Conservation (phyloP, 2,329 filamentous ascomycete genomes). For the Gnomoniopsis sp. region DNA sequence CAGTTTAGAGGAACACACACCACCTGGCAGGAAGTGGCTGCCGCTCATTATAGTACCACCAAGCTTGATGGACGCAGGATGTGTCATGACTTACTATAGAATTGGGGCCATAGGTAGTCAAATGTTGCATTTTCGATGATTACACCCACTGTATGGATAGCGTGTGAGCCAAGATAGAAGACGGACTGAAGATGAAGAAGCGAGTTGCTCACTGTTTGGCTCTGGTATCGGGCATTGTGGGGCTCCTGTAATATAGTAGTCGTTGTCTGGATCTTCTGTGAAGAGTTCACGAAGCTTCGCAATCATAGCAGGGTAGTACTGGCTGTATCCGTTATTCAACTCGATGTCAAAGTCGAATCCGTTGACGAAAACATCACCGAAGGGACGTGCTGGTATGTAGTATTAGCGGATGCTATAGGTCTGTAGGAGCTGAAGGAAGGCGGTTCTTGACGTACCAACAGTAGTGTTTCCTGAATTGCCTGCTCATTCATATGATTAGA, state of each 20-base stretch:
- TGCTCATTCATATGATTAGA: neutral
- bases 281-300: constrained; percentile 30
- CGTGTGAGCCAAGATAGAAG: neutral
- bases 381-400: constrained; percentile 27
- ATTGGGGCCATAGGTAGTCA: constrained; percentile 42
- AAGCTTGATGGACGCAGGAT: too few relatives aligned
- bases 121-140: constrained; percentile 35
- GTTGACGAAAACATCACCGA: constrained; percentile 40
- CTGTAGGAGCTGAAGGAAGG: neutral
- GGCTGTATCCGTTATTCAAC: constrained; percentile 29
- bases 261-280: constrained; percentile 28
- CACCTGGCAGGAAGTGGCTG: neutral
- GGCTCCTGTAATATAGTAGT: constrained; percentile 42
- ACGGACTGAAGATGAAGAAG: neutral
- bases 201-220: constrained; percentile 27
- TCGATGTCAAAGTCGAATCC: constrained; percentile 44
- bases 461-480: constrained; percentile 28
- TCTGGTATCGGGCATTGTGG: constrained; percentile 45
- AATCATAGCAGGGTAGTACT: constrained; percentile 30
- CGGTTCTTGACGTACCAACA: constrained; percentile 11
- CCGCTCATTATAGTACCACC: neutral
- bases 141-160: constrained; percentile 24
- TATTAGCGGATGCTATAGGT: neutral
- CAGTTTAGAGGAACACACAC: neutral
- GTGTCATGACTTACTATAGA: constrained; percentile 29